Evolutionary conservation across 805 yeast species (phyloP).

Genomic region (Dipodascus geniculatus): DNA sequence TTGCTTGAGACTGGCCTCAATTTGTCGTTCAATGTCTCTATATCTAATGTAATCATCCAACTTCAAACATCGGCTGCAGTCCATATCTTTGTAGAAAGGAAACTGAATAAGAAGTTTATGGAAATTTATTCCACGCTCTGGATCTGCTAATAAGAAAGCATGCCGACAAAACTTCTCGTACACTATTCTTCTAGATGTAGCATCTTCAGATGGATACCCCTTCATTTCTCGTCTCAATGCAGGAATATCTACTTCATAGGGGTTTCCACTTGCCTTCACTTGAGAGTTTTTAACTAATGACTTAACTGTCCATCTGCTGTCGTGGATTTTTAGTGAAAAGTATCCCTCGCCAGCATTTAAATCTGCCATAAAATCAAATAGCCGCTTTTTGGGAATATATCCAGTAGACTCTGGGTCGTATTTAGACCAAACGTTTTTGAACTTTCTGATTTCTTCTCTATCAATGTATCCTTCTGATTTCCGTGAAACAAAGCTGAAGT

Average conservation of each 20-base stretch:
- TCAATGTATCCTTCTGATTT: constrained; percentile 24
- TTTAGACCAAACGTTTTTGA: constrained; percentile 61
- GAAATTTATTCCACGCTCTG: constrained; percentile 55
- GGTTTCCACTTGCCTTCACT: constrained; percentile 23
- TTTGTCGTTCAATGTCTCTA: neutral
- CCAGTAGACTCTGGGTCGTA: constrained; percentile 78
- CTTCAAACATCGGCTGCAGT: constrained; percentile 57
- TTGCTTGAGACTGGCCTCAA: neutral
- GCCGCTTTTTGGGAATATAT: constrained; percentile 40
- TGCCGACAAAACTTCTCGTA: constrained; percentile 66
- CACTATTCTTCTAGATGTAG: constrained; percentile 39
- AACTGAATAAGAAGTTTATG: constrained; percentile 48
- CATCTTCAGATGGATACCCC: constrained; percentile 43
- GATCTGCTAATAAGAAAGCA: constrained; percentile 44
- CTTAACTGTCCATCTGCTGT: constrained; percentile 40
- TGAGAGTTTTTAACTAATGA: constrained; percentile 36
- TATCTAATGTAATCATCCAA: constrained; percentile 7
- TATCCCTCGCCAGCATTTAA: constrained; percentile 43
- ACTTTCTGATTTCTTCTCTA: constrained; percentile 54
- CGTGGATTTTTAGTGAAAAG: constrained; percentile 60
- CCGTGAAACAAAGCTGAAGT: constrained; percentile 80
- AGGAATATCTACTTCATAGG: constrained; percentile 34
- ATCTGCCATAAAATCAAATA: constrained; percentile 48
- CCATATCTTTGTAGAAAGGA: constrained; percentile 68
- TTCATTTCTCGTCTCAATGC: constrained; percentile 42